Percentiles rank a stretch among this genome's conserved stretches.
Conservation (phyloP, 805 yeast species). For the Jamesozyma rosinii region DNA sequence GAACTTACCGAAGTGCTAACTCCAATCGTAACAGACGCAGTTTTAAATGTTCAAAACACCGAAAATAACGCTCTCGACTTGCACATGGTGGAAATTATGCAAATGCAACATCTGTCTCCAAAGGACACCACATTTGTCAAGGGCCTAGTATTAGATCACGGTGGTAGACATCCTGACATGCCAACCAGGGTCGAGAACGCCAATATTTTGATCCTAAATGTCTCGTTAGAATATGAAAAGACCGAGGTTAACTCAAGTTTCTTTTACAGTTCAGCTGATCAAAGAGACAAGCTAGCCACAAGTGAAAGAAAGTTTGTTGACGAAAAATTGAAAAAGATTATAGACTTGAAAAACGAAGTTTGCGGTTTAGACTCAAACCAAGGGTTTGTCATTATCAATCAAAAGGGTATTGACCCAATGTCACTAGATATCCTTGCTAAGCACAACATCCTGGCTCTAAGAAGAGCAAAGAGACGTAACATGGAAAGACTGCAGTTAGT, state of each 20-base stretch:
- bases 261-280: slow-evolving; percentile 89
- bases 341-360: slow-evolving; percentile 86
- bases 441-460: slow-evolving; percentile 82
- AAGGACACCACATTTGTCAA: slow-evolving; percentile 72
- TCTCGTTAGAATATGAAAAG: slow-evolving; percentile 91
- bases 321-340: slow-evolving; percentile 80
- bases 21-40: slow-evolving; percentile 96
- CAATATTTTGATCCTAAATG: slow-evolving; percentile 76
- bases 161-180: slow-evolving; percentile 99
- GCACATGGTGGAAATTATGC: slow-evolving; percentile 97
- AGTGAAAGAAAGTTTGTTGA: slow-evolving; percentile 92
- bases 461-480: slow-evolving; percentile 97
- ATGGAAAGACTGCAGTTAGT: slow-evolving; percentile 96
- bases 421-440: slow-evolving; percentile 89
- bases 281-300: slow-evolving; percentile 87
- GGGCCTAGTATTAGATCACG: slow-evolving; percentile 94
- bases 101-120: slow-evolving; percentile 89
- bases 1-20: slow-evolving; percentile 74
- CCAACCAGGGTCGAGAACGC: slow-evolving; percentile 83
- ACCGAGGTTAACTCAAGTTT: slow-evolving; percentile 96
- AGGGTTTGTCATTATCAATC: slow-evolving; percentile 91
- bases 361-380: slow-evolving; percentile 64
- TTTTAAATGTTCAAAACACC: slow-evolving; percentile 57
- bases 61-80: slow-evolving; percentile 55
- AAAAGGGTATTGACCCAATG: slow-evolving; percentile 98